Base-by-base conservation (phyloP, 352 stramenopile species). In the Globisporangium apiculatum region DNA sequence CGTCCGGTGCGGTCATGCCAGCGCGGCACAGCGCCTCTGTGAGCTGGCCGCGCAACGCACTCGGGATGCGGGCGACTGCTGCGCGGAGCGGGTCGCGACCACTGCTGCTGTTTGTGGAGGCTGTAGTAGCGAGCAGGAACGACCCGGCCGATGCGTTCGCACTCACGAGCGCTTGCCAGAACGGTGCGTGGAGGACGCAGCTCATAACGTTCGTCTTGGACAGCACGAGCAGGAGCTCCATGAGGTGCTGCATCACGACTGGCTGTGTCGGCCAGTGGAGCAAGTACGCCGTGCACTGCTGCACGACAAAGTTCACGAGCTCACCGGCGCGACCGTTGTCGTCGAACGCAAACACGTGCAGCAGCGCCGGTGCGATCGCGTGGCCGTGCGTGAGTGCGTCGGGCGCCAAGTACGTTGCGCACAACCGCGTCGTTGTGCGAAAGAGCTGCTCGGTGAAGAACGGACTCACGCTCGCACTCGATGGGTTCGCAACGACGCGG, bases 251-350 rank as follows among this genome's bases (percentile, higher is more conserved):
- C 73, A 92, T 91, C 49, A 95, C 82, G 4, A 91, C 65, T 0
- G 85, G 83, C 36, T 95, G 81, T 1, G 83, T 91, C 0, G 84
- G 75, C 85, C 85, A 95, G 61, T 91, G 74, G 41, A 89, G 69
- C 42, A 95, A 53, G 46, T 93, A 95, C 24, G 83, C 53, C 6
- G 76, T 85, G 42, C 68, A 68, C 47, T 86, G 71, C 55, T 91
- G 71, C 1, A 92, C 68, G 14, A 93, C 64, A 45, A 95, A 89
- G 49, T 77, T 78, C 14, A 92, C 62, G 8, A 95, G 57, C 41
- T 91, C 76, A 2, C 62, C 62, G 0, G 70, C 81, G 46, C 70
- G 72, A 2, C 77, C 79, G 36, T 73, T 74, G 24, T 72, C 62
- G 14, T 89, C 69, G 51, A 82, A 76, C 1, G 69, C 79, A 69